A percentile compares a stretch with the other conserved stretches of the same genome.
These are phyloP conservation scores for Chaetomium olivaceum DNA, from an alignment of 2,329 filamentous ascomycete species.

Conservation along the genomic window DNA sequence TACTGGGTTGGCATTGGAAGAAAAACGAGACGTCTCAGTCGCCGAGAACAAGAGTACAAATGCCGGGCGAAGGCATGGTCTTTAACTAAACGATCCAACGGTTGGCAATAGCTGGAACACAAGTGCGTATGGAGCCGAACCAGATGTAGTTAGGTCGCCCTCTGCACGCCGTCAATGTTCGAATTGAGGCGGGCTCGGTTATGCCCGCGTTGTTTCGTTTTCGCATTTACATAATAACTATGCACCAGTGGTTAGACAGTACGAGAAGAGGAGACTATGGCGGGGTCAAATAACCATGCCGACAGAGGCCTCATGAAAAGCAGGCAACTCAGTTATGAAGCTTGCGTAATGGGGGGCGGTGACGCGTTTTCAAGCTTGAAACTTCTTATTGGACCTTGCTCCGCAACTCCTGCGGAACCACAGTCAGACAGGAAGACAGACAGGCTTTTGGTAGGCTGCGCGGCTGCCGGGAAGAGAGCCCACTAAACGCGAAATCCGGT, in stretches of 20 bases:
- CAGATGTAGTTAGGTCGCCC: neutral
- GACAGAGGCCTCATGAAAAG: neutral
- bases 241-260: neutral
- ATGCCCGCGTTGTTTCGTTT: neutral
- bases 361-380: neutral
- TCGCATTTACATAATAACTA: neutral
- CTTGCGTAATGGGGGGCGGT: constrained; percentile 12
- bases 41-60: neutral
- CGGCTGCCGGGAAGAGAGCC: neutral
- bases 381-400: constrained; percentile 8
- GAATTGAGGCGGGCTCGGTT: neutral
- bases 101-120: neutral
- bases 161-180: neutral
- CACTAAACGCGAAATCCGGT: neutral
- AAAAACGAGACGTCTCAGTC: neutral
- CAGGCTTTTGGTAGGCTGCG: neutral
- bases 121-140: neutral
- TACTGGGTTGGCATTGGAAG: neutral
- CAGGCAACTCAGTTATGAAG: neutral
- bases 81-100: neutral
- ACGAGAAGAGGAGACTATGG: neutral
- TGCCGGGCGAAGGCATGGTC: neutral
- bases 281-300: neutral
- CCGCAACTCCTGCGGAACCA: neutral
- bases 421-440: neutral